Percentiles rank a stretch among this genome's conserved stretches.
Conservation (phyloP, 768 basidiomycete genomes). For the Hygrocybe coccinea region DNA sequence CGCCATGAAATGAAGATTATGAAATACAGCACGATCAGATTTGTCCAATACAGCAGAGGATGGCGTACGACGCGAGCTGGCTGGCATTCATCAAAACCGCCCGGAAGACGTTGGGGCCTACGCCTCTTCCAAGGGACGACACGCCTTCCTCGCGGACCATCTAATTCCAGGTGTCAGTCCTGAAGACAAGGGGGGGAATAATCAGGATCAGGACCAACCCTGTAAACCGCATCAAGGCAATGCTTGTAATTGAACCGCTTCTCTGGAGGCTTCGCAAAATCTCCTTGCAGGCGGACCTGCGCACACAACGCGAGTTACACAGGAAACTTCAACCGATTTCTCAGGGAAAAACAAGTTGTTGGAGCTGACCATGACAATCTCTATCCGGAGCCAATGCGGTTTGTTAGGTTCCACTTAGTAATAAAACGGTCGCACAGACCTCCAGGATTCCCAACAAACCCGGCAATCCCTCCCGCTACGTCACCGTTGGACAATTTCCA, state of each 20-base stretch:
- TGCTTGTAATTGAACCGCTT: constrained; percentile 89
- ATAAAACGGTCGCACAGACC: constrained; percentile 38
- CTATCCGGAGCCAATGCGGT: constrained; percentile 27
- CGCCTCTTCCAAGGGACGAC: constrained; percentile 70
- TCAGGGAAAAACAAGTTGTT: neutral
- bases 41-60: neutral
- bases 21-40: no score
- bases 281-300: constrained; percentile 73
- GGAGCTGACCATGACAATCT: constrained; percentile 62
- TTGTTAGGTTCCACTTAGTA: neutral
- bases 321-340: no score
- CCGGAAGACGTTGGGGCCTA: constrained; percentile 81
- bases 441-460: constrained; percentile 84
- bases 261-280: constrained; percentile 83
- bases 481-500: constrained; percentile 1
- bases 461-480: constrained; percentile 84
- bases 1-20: no score
- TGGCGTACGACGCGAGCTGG: constrained; percentile 79
- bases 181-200: neutral
- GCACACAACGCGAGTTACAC: neutral
- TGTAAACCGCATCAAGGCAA: constrained; percentile 80
- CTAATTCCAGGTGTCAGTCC: constrained; percentile 30
- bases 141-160: constrained; percentile 86
- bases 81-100: constrained; percentile 88
- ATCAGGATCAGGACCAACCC: constrained; percentile 46